Evolutionary conservation across 164 flowering plant species (phyloP).

Genomic region (Euptelea pleiosperma): DNA sequence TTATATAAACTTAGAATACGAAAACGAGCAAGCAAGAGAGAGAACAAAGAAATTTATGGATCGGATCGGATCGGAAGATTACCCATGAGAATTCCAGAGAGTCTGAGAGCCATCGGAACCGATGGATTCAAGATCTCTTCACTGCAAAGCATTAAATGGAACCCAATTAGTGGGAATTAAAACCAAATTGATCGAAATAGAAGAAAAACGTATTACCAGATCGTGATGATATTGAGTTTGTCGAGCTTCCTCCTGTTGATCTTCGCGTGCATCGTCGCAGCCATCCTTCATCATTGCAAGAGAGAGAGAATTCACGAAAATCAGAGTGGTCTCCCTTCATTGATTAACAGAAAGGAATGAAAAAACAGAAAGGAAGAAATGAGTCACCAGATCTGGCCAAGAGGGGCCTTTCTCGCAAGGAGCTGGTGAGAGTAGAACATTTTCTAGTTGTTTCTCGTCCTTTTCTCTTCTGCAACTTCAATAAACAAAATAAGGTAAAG

Average conservation of each 20-base stretch:
- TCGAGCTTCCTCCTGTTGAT: slow-evolving; percentile 65
- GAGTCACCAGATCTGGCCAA: slow-evolving; percentile 72
- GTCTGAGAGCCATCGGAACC: slow-evolving; percentile 92
- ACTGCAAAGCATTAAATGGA: slow-evolving; percentile 31
- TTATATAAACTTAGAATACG: too few relatives aligned
- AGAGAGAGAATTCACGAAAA: too few relatives aligned
- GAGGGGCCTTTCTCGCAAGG: slow-evolving; percentile 86
- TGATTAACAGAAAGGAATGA: neutral
- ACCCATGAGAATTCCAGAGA: slow-evolving; percentile 98
- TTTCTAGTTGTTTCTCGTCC: neutral
- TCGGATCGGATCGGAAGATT: neutral
- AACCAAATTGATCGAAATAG: neutral
- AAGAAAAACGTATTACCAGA: slow-evolving; percentile 49
- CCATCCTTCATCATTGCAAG: slow-evolving; percentile 59
- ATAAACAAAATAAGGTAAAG: neutral
- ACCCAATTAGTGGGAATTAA: neutral
- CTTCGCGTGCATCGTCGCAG: slow-evolving; percentile 85
- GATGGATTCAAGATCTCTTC: slow-evolving; percentile 90
- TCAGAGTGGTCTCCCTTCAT: too few relatives aligned
- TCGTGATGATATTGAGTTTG: slow-evolving; percentile 65
- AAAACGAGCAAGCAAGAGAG: neutral
- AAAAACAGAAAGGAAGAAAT: neutral
- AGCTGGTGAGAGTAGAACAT: slow-evolving; percentile 98
- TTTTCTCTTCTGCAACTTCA: neutral
- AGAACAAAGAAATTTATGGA: neutral